Conservation (phyloP, 371 early-diverging fungal genomes). For the Umbelopsis sp. region DNA sequence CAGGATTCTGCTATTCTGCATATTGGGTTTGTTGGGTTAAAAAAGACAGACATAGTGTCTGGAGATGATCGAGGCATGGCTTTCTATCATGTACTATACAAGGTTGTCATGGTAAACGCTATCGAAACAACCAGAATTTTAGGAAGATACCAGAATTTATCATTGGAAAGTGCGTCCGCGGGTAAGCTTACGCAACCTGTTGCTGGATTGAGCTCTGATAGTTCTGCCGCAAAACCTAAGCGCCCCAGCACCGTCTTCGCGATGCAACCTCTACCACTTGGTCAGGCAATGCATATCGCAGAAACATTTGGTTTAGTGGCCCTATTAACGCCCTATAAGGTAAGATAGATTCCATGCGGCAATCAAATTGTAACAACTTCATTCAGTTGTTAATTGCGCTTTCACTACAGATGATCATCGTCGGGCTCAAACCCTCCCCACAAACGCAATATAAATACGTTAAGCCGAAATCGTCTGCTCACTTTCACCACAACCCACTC, state of each 20-base stretch:
- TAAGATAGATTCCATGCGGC: constrained; percentile 23
- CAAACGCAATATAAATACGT: constrained; percentile 71
- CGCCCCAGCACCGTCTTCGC: constrained; percentile 70
- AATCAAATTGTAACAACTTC: no score
- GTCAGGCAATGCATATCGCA: constrained; percentile 63
- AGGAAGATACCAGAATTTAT: constrained; percentile 64
- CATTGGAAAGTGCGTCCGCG: constrained; percentile 19
- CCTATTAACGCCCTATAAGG: constrained; percentile 74
- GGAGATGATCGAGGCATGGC: constrained; percentile 79
- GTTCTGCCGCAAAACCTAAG: constrained; percentile 29
- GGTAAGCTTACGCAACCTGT: background rate
- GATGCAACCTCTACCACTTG: constrained; percentile 68
- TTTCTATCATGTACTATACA: constrained; percentile 73
- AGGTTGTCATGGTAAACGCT: constrained; percentile 71
- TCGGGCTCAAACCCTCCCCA: constrained; percentile 74
- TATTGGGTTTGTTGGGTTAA: constrained; percentile 70
- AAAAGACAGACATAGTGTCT: constrained; percentile 69
- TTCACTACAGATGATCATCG: constrained; percentile 64
- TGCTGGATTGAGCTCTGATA: constrained; percentile 5
- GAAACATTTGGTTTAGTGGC: constrained; percentile 76
- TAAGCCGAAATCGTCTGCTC: constrained; percentile 44
- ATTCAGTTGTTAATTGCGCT: background rate
- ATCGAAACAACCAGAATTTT: constrained; percentile 70
- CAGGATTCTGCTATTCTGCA: constrained; percentile 71
- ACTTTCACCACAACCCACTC: constrained; percentile 6